Evolutionary conservation across 495 filamentous ascomycete species (phyloP), one percentile per base, ranked within the genome.

Genomic region (Viridothelium virens): DNA sequence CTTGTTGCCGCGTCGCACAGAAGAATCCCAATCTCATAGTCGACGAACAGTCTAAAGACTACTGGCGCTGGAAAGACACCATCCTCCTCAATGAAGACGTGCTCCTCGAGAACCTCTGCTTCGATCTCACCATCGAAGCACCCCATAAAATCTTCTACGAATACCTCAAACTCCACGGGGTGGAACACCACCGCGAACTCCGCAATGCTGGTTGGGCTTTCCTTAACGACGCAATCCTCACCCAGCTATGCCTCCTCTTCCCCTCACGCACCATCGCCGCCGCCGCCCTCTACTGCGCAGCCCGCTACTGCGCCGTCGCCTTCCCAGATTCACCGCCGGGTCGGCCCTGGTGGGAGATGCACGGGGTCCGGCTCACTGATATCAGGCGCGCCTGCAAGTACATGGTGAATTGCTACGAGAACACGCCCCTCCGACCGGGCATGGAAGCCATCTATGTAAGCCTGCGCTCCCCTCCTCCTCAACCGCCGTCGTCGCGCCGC

Each of bases 21-120:
- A 97, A 98, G 77, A 89, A 97, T 70, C 79, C 89, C 7, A 87
- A 90, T 71, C 82, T 96, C 63, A 76, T 89, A 11, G 88, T 98
- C 34, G 93, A 97, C 72, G 94, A 96, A 75, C 91, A 97, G 74
- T 90, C 87, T 50, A 97, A 96, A 69, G 94, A 97, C 68, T 98
- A 90, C 74, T 98, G 94, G 94, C 82, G 86, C 73, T 98, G 94
- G 94, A 85, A 90, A 61, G 94, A 99, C 72, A 91, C 87, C 64
- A 93, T 99, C 56, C 80, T 97, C 2, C 85, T 86, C 68, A 88
- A 91, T 71, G 94, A 99, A 78, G 96, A 97, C 71, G 77, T 91
- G 53, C 85, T 97, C 77, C 82, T 99, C 6, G 94, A 99, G 77
- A 84, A 83, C 50, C 81, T 97, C 41, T 97, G 94, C 73, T 99